Conservation (phyloP, 106 monocot genomes). For the Allium cepa region DNA sequence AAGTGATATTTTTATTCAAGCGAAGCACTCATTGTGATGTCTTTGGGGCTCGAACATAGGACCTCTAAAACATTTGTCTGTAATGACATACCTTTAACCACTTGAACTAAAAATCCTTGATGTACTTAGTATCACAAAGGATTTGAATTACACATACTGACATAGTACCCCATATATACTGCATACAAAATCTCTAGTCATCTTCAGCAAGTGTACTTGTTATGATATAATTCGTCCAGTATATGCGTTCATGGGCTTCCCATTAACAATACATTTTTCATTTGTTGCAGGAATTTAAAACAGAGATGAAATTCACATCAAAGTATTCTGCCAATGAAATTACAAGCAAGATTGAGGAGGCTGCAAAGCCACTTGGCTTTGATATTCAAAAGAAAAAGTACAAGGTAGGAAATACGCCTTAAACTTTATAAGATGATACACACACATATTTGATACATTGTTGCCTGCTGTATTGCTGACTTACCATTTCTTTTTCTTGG, state of each 20-base stretch:
- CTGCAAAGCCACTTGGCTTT: constrained; percentile 83
- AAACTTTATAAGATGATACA: background rate
- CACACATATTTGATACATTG: background rate
- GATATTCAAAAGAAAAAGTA: constrained; percentile 79
- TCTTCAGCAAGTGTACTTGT: background rate
- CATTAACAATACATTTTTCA: background rate
- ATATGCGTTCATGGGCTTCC: background rate
- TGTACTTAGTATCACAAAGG: background rate
- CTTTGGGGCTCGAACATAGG: no score
- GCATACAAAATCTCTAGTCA: background rate
- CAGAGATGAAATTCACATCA: constrained; percentile 80
- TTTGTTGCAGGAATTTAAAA: constrained; percentile 55
- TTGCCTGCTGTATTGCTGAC: background rate
- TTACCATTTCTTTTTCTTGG: constrained; percentile 1
- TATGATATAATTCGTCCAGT: background rate
- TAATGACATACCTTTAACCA: no score
- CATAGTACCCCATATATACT: background rate
- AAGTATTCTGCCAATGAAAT: constrained; percentile 76
- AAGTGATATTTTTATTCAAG: no score
- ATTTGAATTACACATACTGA: background rate
- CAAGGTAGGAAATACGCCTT: constrained; percentile 31
- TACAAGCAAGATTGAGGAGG: constrained; percentile 79
- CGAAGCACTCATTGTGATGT: no score
- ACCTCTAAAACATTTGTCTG: no score
- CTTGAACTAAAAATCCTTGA: no score